Evolutionary conservation across 306 rosid genomes (phyloP).

Genomic region (Dicorynia guianensis): DNA sequence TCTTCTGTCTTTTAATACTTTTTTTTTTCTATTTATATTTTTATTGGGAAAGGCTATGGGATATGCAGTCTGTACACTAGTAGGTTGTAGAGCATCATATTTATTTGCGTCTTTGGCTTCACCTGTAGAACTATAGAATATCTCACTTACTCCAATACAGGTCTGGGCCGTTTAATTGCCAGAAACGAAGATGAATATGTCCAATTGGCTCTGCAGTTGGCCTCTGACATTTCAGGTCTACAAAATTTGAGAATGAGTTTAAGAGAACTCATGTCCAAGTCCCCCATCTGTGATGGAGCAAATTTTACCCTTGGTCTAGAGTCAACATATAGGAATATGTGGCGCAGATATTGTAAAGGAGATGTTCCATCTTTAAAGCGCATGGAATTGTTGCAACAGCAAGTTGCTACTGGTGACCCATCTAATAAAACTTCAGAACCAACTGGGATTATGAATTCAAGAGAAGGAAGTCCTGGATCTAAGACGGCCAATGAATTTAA

Average conservation of each 20-base stretch:
- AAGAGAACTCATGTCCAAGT: conserved; percentile 64
- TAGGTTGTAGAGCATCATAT: conserved; percentile 16
- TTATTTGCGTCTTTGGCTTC: conserved; percentile 19
- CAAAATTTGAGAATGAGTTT: conserved; percentile 62
- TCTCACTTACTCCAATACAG: conserved; percentile 52
- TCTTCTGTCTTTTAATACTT: neutral
- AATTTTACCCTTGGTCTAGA: conserved; percentile 70
- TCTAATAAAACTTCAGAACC: conserved; percentile 42
- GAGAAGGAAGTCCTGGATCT: conserved; percentile 57
- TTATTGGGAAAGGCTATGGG: neutral
- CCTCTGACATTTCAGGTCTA: conserved; percentile 81
- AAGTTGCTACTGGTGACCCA: conserved; percentile 45
- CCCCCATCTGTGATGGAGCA: conserved; percentile 78
- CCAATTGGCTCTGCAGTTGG: conserved; percentile 80
- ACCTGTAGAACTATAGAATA: conserved; percentile 18
- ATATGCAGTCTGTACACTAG: neutral
- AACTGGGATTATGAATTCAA: conserved; percentile 34
- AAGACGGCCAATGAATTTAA: conserved; percentile 68
- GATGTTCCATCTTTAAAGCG: conserved; percentile 84
- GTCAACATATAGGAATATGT: conserved; percentile 71
- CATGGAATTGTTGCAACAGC: conserved; percentile 57
- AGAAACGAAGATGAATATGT: conserved; percentile 89
- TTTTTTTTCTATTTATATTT: neutral
- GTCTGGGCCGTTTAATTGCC: conserved; percentile 75
- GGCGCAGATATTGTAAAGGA: conserved; percentile 90